A percentile compares a stretch with the other conserved stretches of the same genome.
These are phyloP conservation scores for Phytophthora crassamura DNA, from an alignment of 352 stramenopile genomes.

Conservation along the genomic window DNA sequence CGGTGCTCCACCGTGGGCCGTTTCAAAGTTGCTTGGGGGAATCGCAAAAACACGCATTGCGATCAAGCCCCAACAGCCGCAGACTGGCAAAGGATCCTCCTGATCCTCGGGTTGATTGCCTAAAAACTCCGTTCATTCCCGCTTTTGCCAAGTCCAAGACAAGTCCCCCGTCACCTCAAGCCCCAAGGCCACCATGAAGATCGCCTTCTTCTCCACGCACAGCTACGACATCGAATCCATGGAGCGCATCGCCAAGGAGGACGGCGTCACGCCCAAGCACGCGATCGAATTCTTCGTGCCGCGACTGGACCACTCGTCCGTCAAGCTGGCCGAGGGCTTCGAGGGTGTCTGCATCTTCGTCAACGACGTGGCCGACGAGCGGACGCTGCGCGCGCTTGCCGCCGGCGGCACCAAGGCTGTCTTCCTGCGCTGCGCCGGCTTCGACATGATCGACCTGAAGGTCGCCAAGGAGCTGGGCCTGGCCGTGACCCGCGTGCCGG, in stretches of 20 bases:
- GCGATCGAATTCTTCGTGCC: slow-evolving; percentile 64
- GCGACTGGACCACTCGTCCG: slow-evolving; percentile 56
- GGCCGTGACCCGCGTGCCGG: too few relatives aligned
- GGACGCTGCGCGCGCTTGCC: slow-evolving; percentile 58
- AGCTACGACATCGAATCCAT: slow-evolving; percentile 75
- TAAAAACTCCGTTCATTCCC: slow-evolving; percentile 16
- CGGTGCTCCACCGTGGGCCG: not conserved
- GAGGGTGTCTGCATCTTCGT: slow-evolving; percentile 85
- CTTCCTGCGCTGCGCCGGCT: too few relatives aligned
- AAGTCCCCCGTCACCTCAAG: slow-evolving; percentile 2
- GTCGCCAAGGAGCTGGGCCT: too few relatives aligned
- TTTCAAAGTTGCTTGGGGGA: slow-evolving; percentile 3
- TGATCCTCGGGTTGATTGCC: not conserved
- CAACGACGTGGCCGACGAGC: slow-evolving; percentile 78
- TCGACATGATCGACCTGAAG: too few relatives aligned
- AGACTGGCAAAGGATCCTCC: not conserved
- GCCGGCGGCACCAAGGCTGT: too few relatives aligned
- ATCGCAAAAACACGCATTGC: slow-evolving; percentile 26
- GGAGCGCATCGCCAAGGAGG: slow-evolving; percentile 45
- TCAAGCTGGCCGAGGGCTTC: slow-evolving; percentile 55
- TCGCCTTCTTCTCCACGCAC: slow-evolving; percentile 79
- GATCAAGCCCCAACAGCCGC: slow-evolving; percentile 5
- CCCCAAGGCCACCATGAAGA: slow-evolving; percentile 39
- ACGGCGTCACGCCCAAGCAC: slow-evolving; percentile 47
- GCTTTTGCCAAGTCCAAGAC: slow-evolving; percentile 16